A percentile compares a stretch with the other conserved stretches of the same genome.
These are phyloP conservation scores for Withania somnifera DNA, from an alignment of 305 asterid genomes.

Conservation along the genomic window DNA sequence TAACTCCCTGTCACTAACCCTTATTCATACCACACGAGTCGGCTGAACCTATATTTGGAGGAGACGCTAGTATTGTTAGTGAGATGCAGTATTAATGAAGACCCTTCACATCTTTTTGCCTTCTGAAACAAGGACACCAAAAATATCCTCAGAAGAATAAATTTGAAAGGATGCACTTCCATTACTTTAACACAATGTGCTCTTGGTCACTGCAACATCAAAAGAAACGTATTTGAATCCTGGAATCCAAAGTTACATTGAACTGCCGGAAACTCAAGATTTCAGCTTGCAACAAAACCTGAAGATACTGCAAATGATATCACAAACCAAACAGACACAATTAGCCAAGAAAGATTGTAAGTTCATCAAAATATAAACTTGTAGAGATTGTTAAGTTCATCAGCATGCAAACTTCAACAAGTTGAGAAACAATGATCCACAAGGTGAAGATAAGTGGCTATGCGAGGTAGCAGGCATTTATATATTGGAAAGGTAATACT, in stretches of 20 bases:
- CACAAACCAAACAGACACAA: not conserved
- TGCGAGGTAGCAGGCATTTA: not conserved
- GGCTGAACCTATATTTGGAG: not conserved
- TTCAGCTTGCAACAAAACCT: not conserved
- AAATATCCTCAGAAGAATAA: conserved; percentile 8
- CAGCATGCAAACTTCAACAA: not conserved
- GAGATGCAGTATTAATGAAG: not conserved
- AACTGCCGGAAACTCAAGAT: conserved; percentile 14
- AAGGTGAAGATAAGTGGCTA: not conserved
- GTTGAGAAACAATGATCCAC: conserved; percentile 4
- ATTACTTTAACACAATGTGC: conserved; percentile 18
- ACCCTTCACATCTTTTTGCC: conserved; percentile 9
- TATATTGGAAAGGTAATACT: not conserved
- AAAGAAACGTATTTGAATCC: conserved; percentile 12
- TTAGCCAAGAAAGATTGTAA: not conserved
- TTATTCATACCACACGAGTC: conserved; percentile 6
- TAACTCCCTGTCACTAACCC: not conserved
- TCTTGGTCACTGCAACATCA: conserved; percentile 29
- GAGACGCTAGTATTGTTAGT: conserved; percentile 9
- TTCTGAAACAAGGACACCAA: not conserved
- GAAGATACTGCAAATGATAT: conserved; percentile 7
- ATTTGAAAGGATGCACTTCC: conserved; percentile 1
- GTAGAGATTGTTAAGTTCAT: no score
- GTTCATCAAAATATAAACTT: not conserved
- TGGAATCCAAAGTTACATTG: conserved; percentile 2